Evolutionary conservation across 2,329 filamentous ascomycete species (phyloP).

Genomic region (Diaporthe helianthi): DNA sequence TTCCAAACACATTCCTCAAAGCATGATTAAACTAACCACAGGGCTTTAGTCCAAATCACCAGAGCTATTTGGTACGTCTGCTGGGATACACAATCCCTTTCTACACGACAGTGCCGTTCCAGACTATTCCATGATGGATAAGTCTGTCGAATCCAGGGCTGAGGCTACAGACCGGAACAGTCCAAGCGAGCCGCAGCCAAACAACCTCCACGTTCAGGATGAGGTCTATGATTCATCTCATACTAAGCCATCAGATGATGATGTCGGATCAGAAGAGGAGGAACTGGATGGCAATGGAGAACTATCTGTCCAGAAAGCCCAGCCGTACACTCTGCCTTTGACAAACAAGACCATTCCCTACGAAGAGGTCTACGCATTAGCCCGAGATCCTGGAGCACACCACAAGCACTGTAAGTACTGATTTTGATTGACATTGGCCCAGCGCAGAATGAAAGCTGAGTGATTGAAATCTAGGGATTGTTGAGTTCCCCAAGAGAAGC

Average conservation of each 20-base stretch:
- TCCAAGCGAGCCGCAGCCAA: not conserved
- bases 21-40: too few relatives aligned
- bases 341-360: not conserved
- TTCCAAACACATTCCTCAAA: too few relatives aligned
- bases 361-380: not conserved
- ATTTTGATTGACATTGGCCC: too few relatives aligned
- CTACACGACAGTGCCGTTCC: too few relatives aligned
- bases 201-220: not conserved
- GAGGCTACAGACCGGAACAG: too few relatives aligned
- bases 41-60: too few relatives aligned
- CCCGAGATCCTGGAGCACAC: not conserved
- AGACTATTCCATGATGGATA: not conserved
- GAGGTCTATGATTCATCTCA: not conserved
- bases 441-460: too few relatives aligned
- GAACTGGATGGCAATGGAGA: too few relatives aligned
- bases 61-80: too few relatives aligned
- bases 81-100: too few relatives aligned
- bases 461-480: not conserved
- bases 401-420: conserved; percentile 1
- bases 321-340: not conserved
- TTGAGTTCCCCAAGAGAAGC: not conserved
- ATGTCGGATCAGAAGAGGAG: too few relatives aligned
- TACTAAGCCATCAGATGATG: too few relatives aligned
- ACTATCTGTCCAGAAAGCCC: not conserved
- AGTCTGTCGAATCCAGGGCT: not conserved